Evolutionary conservation across 208 protist genomes (phyloP), one percentile per base, ranked within the genome.

Genomic region (Vickermania ingenoplastis): DNA sequence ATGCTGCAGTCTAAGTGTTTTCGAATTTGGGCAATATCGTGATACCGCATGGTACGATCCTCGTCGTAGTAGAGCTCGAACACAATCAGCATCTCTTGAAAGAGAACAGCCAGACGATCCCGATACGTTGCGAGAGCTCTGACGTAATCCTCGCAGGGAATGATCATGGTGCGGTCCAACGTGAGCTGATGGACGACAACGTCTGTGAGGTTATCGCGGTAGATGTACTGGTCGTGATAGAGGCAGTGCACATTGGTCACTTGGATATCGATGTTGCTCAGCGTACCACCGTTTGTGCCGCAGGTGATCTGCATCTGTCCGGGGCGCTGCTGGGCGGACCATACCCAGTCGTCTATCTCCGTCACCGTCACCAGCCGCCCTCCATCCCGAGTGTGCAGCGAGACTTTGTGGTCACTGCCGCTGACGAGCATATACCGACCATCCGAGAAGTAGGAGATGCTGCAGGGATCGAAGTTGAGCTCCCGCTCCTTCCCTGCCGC

Each of bases 211-310:
- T 82, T 79, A 21, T 98, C 94, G 30, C 97, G 83, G 63, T 82
- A 97, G 7, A 97, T 93, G 75, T 98, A 99, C 58, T 95, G 85
- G 64, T 98, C 93, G 48, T 88, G 62, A 67, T 97, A 97, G 53
- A 98, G 84, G 65, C 91, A 83, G 61, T 98, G 95, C 17, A 98
- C 91, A 1, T 91, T 93, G 14, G 65, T 80, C 59, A 97, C 79
- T 28, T 67, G 48, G 30, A 98, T 76, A 59, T 97, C 81, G 61
- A 97, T 81, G 60, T 81, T 73, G 53, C 77, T 83, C 48, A 98
- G 75, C 27, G 61, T 77, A 27, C 97, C 95, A 61, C 95, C 83
- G 70, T 97, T 95, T 31, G 85, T 92, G 54, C 84, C 88, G 53
- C 92, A 79, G 51, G 85, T 90, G 57, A 97, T 71, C 59, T 86